Evolutionary conservation across 1,139 yeast genomes (phyloP).

Genomic region (Diutina siamensis): DNA sequence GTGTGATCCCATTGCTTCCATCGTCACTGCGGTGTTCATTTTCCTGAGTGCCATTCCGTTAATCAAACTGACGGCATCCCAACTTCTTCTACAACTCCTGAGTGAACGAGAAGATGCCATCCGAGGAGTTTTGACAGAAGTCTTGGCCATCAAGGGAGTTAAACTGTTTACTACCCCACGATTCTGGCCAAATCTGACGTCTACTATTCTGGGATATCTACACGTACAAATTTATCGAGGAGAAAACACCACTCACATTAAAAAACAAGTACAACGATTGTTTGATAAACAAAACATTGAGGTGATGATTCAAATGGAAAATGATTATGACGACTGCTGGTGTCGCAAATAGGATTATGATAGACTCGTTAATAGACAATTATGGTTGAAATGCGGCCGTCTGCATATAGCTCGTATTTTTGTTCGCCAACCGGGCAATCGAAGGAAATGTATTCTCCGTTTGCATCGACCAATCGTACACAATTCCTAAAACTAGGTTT

Average conservation of each 20-base stretch:
- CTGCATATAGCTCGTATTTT: too few species aligned
- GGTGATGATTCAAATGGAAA: constrained; percentile 51
- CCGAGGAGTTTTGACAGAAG: constrained; percentile 53
- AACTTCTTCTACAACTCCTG: constrained; percentile 52
- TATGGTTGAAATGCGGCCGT: too few species aligned
- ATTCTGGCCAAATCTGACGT: constrained; percentile 65
- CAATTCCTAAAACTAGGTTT: too few species aligned
- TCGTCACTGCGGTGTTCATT: constrained; percentile 74
- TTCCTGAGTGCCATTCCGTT: constrained; percentile 76
- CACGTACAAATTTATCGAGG: constrained; percentile 63
- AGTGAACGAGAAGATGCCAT: constrained; percentile 45
- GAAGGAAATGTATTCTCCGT: too few species aligned
- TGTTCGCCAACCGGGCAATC: too few species aligned
- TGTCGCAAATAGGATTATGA: constrained; percentile 28
- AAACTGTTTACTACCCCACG: constrained; percentile 79
- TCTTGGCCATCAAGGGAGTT: constrained; percentile 65
- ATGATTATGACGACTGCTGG: constrained; percentile 50
- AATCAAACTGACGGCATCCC: constrained; percentile 67
- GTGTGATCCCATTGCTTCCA: constrained; percentile 87
- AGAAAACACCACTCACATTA: constrained; percentile 51
- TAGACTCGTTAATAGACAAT: not conserved
- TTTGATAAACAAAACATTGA: constrained; percentile 25
- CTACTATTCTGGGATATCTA: constrained; percentile 41
- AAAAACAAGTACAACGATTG: constrained; percentile 46
- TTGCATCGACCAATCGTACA: too few species aligned